Base-by-base conservation (phyloP, 1,284 basidiomycete species). In the Calocybe gambosa region DNA sequence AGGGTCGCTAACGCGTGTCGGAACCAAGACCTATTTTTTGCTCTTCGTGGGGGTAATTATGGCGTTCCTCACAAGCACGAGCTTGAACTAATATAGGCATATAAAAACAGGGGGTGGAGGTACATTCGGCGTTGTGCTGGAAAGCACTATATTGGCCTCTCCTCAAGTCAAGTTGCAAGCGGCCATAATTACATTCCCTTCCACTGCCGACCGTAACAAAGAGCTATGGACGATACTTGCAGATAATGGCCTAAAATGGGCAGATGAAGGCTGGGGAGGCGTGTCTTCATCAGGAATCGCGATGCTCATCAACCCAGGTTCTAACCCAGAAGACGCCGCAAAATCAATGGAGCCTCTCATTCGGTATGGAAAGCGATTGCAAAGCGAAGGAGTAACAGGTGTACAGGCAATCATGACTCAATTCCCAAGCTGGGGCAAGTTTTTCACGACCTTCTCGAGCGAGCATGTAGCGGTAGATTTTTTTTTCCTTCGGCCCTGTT, bases 221-320 rank as follows among this genome's bases (percentile, higher is more conserved):
- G 52, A 58, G 29, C 52, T 66, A 10, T 63, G 62, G 55, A 52
- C 52, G 23, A 58, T 72, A 12, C 50, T 69, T 26, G 56, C 66
- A 8, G 64, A 70, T 28, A 63, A 69, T 52, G 56, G 64, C 1
- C 52, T 64, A n/a, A 54, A 57, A 45, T 74, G 70, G 71, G 68
- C 67, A 6, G 55, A 69, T 18, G 67, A 75, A 49, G 77, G 77
- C 16, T 79, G 77, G 77, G 76, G 77, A 34, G 75, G 74, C 4
- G 69, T 70, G 46, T 65, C 70, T 3, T 63, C 55, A 25, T 63
- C 68, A 21, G 49, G 64, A 43, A 55, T 58, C 18, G 55, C 55
- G 8, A 61, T 66, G n/a, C 45, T 63, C 23, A 49, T 68, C 21
- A 67, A 64, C 41, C 65, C 66, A 9, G 61, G 56, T 15, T 42